phyloP scores from a whole-genome alignment of 2,329 filamentous ascomycete genomes.

The Epichloe gansuensis region DNA sequence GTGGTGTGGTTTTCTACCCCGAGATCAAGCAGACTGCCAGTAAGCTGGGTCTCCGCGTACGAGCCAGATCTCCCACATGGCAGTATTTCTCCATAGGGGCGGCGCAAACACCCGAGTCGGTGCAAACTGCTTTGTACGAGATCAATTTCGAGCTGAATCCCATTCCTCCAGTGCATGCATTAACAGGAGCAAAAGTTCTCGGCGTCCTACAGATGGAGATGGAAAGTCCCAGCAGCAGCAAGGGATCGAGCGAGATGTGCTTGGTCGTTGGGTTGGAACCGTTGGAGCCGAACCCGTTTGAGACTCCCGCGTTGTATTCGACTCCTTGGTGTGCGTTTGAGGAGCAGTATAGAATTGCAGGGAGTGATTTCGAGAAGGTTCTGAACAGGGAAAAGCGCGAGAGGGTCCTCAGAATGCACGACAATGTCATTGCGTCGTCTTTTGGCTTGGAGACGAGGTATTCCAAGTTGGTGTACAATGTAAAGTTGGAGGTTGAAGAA shows the following conservation, averaged over 20 bases:
- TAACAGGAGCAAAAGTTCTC: conserved; percentile 11
- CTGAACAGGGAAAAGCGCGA: neutral
- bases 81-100: conserved; percentile 8
- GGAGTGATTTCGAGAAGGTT: neutral
- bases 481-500: neutral
- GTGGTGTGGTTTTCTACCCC: neutral
- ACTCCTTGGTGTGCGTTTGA: neutral
- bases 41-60: conserved; percentile 4
- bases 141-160: conserved; percentile 15
- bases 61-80: conserved; percentile 16
- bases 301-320: neutral
- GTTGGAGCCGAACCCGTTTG: no score
- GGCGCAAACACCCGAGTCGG: neutral
- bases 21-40: neutral
- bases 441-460: neutral
- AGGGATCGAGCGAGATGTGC: no score
- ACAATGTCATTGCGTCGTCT: neutral
- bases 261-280: no score
- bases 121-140: conserved; percentile 11
- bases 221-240: no score
- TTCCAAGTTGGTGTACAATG: neutral
- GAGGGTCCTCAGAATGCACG: neutral
- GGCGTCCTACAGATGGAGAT: conserved; percentile 2
- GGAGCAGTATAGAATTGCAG: neutral
- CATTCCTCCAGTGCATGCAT: conserved; percentile 10